A percentile compares a stretch with the other conserved stretches of the same genome.
Conservation (phyloP, 2,329 filamentous ascomycete species). For the Thielaviopsis populi region DNA sequence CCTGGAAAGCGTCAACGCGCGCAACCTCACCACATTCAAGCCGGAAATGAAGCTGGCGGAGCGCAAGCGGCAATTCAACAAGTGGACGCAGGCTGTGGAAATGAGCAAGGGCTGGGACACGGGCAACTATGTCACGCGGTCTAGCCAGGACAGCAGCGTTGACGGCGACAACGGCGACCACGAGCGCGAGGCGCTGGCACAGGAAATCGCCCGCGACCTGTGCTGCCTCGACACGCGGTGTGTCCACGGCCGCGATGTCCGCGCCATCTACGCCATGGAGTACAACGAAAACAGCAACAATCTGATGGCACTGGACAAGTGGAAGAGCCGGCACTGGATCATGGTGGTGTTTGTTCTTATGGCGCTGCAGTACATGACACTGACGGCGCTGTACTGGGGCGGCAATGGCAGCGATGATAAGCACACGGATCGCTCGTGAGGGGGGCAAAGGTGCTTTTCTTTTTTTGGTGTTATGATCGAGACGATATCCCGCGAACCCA, state of each 20-base stretch:
- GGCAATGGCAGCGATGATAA: neutral
- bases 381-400: constrained; percentile 3
- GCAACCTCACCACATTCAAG: constrained; percentile 53
- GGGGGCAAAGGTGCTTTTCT: neutral
- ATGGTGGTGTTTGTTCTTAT: constrained; percentile 1
- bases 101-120: constrained; percentile 40
- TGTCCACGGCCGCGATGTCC: neutral
- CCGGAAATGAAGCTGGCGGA: constrained; percentile 41
- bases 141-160: constrained; percentile 1
- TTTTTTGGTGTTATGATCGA: neutral
- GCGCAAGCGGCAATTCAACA: constrained; percentile 30
- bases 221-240: constrained; percentile 8
- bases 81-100: constrained; percentile 43
- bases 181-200: neutral
- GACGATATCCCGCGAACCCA: constrained; percentile 4
- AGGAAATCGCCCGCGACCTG: constrained; percentile 2
- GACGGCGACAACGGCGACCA: neutral
- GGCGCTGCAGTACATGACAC: constrained; percentile 4
- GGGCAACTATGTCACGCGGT: neutral
- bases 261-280: neutral
- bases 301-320: neutral
- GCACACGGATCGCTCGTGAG: neutral
- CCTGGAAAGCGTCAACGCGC: constrained; percentile 55
- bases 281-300: neutral
- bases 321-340: constrained; percentile 7